Conservation (phyloP, 768 basidiomycete genomes). For the Gelatoporia subvermispora region DNA sequence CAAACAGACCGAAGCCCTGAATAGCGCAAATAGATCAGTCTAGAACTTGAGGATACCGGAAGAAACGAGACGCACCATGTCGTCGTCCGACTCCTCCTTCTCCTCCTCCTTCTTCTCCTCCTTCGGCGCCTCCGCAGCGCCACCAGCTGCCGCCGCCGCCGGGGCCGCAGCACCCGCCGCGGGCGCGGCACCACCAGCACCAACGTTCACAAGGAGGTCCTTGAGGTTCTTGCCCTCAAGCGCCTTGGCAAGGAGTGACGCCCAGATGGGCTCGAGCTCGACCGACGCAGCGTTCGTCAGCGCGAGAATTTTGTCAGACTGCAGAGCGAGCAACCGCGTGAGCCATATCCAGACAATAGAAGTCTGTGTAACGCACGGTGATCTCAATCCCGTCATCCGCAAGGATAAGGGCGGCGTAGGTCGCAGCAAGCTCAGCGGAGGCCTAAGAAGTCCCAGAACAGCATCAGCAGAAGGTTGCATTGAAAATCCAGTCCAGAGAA, state of each 20-base stretch:
- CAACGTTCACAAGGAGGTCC: constrained; percentile 92
- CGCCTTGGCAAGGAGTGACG: constrained; percentile 92
- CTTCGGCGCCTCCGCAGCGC: constrained; percentile 69
- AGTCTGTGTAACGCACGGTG: constrained; percentile 58
- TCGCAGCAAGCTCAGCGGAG: constrained; percentile 79
- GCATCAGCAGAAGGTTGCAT: too few relatives aligned
- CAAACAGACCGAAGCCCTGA: constrained; percentile 96
- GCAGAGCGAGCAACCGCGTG: constrained; percentile 5
- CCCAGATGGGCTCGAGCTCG: constrained; percentile 97
- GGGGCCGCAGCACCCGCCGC: constrained; percentile 48
- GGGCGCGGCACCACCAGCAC: constrained; percentile 81
- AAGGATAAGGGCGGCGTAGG: constrained; percentile 97
- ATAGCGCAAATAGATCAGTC: neutral
- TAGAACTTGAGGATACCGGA: constrained; percentile 1
- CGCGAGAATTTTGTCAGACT: constrained; percentile 92
- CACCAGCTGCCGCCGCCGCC: constrained; percentile 54
- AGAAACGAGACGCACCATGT: constrained; percentile 56
- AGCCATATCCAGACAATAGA: neutral
- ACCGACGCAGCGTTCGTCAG: constrained; percentile 78
- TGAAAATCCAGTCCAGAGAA: too few relatives aligned
- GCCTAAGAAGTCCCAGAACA: constrained; percentile 28
- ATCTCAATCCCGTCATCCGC: constrained; percentile 97
- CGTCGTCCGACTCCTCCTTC: constrained; percentile 87
- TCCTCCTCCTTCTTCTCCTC: constrained; percentile 85
- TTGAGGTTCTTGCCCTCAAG: constrained; percentile 98